Conservation (phyloP, 1,284 basidiomycete genomes). For the Rhodotorula sp. region DNA sequence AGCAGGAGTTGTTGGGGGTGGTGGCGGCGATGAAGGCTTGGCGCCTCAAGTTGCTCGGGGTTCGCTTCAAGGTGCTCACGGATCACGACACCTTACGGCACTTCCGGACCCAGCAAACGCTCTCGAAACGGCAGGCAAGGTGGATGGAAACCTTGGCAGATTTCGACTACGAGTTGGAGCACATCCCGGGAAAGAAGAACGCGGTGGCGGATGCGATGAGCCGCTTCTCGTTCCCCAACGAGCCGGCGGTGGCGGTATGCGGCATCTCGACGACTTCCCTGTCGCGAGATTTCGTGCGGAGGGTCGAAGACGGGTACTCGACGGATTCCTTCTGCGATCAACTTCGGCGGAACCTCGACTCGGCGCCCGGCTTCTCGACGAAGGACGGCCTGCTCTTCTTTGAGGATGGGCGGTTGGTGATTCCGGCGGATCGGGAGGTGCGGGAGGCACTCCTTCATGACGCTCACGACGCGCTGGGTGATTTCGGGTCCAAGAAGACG, state of each 20-base stretch:
- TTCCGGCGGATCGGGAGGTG: slow-evolving; percentile 1
- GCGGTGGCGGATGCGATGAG: slow-evolving; percentile 43
- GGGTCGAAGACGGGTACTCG: slow-evolving; percentile 46
- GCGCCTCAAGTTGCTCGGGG: not conserved
- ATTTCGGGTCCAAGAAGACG: slow-evolving; percentile 52
- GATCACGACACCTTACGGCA: not conserved
- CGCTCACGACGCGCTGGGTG: slow-evolving; percentile 48
- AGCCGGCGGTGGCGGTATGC: not conserved
- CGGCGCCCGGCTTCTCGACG: too few species aligned
- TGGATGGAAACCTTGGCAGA: slow-evolving; percentile 44
- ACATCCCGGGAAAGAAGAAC: slow-evolving; percentile 50
- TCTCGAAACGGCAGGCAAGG: not conserved
- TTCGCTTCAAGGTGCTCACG: not conserved
- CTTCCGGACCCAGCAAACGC: not conserved
- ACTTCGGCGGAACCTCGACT: too few species aligned
- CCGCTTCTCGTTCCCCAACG: slow-evolving; percentile 8
- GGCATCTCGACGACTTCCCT: slow-evolving; percentile 51
- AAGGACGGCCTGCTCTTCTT: too few species aligned
- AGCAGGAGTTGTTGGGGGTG: not conserved
- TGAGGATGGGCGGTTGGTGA: too few species aligned
- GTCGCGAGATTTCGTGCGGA: slow-evolving; percentile 27
- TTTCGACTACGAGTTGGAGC: slow-evolving; percentile 48
- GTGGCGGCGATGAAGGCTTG: not conserved
- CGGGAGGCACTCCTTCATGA: slow-evolving; percentile 43
- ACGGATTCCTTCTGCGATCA: slow-evolving; percentile 46